Conservation (phyloP, 257 asterid species). For the Solanum pimpinellifolium region DNA sequence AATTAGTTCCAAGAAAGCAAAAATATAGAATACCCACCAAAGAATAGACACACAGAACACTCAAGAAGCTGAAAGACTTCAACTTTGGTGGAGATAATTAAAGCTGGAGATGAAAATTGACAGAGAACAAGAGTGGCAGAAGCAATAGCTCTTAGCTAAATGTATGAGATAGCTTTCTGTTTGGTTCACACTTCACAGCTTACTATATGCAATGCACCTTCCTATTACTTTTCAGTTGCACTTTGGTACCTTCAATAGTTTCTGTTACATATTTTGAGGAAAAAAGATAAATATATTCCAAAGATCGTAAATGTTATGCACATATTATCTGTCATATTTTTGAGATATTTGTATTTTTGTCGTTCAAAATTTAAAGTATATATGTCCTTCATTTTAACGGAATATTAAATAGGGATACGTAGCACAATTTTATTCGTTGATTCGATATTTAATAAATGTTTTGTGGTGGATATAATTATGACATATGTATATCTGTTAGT, state of each 20-base stretch:
- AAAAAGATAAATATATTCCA: no score
- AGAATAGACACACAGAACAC: background rate
- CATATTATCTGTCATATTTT: no score
- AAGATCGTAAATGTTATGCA: no score
- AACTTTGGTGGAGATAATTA: background rate
- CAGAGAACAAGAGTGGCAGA: background rate
- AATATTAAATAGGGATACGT: no score
- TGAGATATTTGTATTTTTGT: accelerated
- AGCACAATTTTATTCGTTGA: no score
- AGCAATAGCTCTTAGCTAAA: background rate
- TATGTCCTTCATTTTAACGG: no score
- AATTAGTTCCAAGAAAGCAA: background rate
- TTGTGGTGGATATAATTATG: no score
- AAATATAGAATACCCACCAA: background rate
- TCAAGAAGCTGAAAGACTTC: background rate
- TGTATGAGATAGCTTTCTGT: background rate
- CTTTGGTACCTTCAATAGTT: background rate
- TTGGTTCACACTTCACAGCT: background rate
- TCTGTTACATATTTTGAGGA: background rate
- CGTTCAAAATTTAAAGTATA: no score
- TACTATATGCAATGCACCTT: background rate
- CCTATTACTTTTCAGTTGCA: background rate
- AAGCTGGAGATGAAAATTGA: background rate
- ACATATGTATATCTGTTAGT: no score
- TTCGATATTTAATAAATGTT: no score